Base-by-base conservation (phyloP, 441 rosid genomes). In the Gossypium trilobum region DNA sequence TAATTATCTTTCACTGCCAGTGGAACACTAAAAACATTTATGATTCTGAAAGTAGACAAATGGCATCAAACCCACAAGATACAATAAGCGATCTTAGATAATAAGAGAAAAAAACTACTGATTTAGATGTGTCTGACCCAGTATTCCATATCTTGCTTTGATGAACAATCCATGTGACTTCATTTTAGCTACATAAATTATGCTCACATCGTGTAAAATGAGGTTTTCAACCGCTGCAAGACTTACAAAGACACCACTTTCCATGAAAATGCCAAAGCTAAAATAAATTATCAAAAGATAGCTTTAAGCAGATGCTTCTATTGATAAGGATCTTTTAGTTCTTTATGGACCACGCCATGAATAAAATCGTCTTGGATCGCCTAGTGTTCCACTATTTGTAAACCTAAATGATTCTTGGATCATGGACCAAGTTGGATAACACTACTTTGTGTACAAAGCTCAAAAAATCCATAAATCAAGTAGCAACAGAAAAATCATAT, bases 271-370 rank as follows among this genome's bases (percentile, higher is more conserved):
- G 69, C 33, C 22, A 6, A 23, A 27, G 27, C 33, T 13, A 29
- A 25, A 72, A 14, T 16, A 10, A 48, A 25, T 4, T 8, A 39
- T 60, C 16, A 72, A 46, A 51, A 46, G 31, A 72, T 14, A 2
- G 25, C 67, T 60, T 6, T 17, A 14, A 27, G 20, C 48, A 29
- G 75, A 61, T 17, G 61, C 75, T 72, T 72, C 68, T 36, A 17
- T 50, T 27, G 44, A 10, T 3, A 63, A 22, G 23, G 10, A 62
- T 25, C 36, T 20, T 63, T 52, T 2, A 52, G 39, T 52, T 5
- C 25, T n/a, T 36, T 4, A 63, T 31, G 71, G 6, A 69, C 58
- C 44, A 25, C 42, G 9, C 33, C 33, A 25, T 23, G 54, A 67
- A 48, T 14, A 14, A 25, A 60, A 27, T 50, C 14, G 5, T 51